Evolutionary conservation across 2,329 filamentous ascomycete species (phyloP).

Genomic region (Pseudocercospora ulei): DNA sequence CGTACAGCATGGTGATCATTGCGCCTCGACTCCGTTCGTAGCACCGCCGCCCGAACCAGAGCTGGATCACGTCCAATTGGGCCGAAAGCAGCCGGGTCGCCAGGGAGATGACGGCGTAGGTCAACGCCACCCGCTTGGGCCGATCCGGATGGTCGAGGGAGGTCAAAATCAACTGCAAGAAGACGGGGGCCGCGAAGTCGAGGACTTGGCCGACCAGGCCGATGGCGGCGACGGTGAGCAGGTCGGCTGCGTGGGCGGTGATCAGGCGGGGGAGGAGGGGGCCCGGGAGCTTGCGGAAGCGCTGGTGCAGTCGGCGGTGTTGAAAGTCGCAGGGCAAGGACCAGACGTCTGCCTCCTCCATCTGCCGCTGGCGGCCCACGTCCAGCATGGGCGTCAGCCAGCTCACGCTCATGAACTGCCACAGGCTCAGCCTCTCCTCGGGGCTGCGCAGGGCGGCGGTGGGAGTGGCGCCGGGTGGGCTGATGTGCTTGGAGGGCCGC

Average conservation of each 20-base stretch:
- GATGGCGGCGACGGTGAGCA: slow-evolving; percentile 57
- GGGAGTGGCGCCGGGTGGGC: slow-evolving; percentile 48
- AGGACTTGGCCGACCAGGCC: slow-evolving; percentile 54
- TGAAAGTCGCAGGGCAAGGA: slow-evolving; percentile 69
- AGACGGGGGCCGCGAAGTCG: slow-evolving; percentile 50
- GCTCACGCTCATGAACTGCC: slow-evolving; percentile 74
- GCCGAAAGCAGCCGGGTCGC: slow-evolving; percentile 51
- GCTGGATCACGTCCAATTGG: slow-evolving; percentile 57
- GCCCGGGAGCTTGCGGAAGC: slow-evolving; percentile 63
- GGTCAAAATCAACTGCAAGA: slow-evolving; percentile 61
- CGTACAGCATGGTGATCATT: slow-evolving; percentile 74
- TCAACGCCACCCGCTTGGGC: slow-evolving; percentile 50
- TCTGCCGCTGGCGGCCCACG: slow-evolving; percentile 53
- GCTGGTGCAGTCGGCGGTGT: slow-evolving; percentile 61
- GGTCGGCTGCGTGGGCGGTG: slow-evolving; percentile 67
- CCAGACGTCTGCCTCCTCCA: slow-evolving; percentile 77
- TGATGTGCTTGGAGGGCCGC: slow-evolving; percentile 50
- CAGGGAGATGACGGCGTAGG: slow-evolving; percentile 56
- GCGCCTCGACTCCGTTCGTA: slow-evolving; percentile 80
- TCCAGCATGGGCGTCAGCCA: slow-evolving; percentile 71
- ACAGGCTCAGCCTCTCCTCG: slow-evolving; percentile 68
- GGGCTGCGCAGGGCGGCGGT: slow-evolving; percentile 56
- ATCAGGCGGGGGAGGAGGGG: slow-evolving; percentile 61
- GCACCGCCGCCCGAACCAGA: slow-evolving; percentile 74
- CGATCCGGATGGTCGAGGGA: slow-evolving; percentile 51